Base-by-base conservation (phyloP, 495 filamentous ascomycete genomes). In the Talaromyces wortmannii region DNA sequence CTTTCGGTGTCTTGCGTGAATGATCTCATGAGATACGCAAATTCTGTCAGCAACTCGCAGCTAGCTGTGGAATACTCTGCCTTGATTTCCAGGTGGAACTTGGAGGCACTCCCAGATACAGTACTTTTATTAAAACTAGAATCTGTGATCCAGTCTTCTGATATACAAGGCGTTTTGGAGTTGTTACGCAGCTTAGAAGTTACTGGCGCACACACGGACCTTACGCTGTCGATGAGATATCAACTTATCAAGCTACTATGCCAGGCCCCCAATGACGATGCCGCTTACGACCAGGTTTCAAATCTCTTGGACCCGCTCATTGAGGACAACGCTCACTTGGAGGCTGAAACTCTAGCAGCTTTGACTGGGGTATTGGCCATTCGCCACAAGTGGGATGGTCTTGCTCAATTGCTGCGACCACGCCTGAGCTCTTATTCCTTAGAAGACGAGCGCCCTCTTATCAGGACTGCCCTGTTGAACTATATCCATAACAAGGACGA, bases 1-100 rank as follows among this genome's bases (percentile, higher is more conserved):
- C 82, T 91, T 1, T 83, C 85, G 48, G 85, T 83, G n/a, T 70
- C 75, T 4, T 87, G 85, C 32, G 84, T 96, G 53, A 92, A 96
- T 61, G 64, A 66, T 33, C 76, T 97, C 16, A 75, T 97, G n/a
- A 78, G 76, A 43, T 83, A 85, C 55, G 88, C 91, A 36, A 87
- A 86, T 59, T 78, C 79, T n/a, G 72, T 73, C 32, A 73, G 83
- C 30, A 85, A 92, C 57, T 79, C 85, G 0, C 86, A 88, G 52
- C 70, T 87, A 15, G 89, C 87, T 6, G 83, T 88, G 56, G 76
- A 86, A n/a, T 92, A 89, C 58, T 72, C 88, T 48, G 66, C 70
- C 7, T 68, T 96, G 15, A 83, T 81, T 2, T 52, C 75, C 7
- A 82, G 85, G 58, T 78, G 84, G 61, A 78, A 74, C 5, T 81